Percentiles rank a stretch among this genome's conserved stretches.
phyloP scores from a whole-genome alignment of 2,329 filamentous ascomycete species.

The Xylariomycetidae sp. region DNA sequence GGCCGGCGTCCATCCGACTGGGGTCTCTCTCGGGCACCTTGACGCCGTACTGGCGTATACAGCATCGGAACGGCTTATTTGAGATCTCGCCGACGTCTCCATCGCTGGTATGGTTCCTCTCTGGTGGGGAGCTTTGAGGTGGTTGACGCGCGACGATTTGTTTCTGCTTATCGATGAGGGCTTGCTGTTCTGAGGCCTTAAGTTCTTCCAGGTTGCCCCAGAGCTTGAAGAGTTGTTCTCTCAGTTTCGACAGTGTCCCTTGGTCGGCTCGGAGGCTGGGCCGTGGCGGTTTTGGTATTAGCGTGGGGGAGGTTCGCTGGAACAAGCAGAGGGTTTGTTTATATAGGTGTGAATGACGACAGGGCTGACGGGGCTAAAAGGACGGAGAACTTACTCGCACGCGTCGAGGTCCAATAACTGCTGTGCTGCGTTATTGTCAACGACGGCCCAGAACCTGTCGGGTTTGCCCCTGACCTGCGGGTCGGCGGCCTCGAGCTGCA shows the following conservation, averaged over 20 bases:
- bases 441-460: conserved; percentile 59
- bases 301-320: no score
- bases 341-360: background rate
- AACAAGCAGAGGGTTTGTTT: background rate
- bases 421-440: conserved; percentile 54
- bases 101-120: background rate
- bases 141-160: conserved; percentile 23
- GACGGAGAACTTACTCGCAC: conserved; percentile 28
- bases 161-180: conserved; percentile 17
- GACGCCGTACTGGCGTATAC: conserved; percentile 67
- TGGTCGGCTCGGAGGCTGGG: conserved; percentile 52
- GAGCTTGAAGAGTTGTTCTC: conserved; percentile 68
- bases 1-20: conserved; percentile 39
- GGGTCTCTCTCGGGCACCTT: conserved; percentile 36
- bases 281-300: background rate
- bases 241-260: conserved; percentile 46
- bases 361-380: background rate
- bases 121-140: conserved; percentile 32
- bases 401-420: conserved; percentile 45
- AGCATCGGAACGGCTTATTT: conserved; percentile 64
- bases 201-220: conserved; percentile 84
- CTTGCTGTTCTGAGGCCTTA: conserved; percentile 39
- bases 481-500: conserved; percentile 69
- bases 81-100: conserved; percentile 27
- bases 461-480: conserved; percentile 31